Conservation (phyloP, 2,329 filamentous ascomycete genomes). For the Cephalotrichum gorgonifer region DNA sequence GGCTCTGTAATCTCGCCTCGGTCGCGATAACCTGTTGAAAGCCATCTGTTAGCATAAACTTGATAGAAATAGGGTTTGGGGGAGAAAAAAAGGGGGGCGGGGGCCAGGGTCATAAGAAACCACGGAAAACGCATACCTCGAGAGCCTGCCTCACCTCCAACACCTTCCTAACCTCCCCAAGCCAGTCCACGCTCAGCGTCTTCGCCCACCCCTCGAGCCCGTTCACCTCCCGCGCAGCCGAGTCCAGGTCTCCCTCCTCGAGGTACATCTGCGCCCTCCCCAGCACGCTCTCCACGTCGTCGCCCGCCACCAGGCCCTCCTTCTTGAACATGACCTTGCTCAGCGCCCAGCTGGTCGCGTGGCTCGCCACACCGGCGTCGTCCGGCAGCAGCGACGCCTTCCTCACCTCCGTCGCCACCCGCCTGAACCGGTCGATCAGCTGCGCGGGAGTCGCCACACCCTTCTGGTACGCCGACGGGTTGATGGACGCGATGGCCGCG, state of each 20-base stretch:
- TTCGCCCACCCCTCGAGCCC: constrained; percentile 87
- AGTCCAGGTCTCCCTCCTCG: constrained; percentile 88
- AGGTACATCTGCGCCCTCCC: constrained; percentile 80
- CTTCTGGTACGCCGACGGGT: constrained; percentile 84
- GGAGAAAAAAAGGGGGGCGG: constrained; percentile 2
- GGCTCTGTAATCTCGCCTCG: constrained; percentile 78
- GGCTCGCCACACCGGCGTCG: constrained; percentile 86
- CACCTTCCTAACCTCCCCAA: constrained; percentile 80
- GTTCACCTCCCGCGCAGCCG: constrained; percentile 91
- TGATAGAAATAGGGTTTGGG: constrained; percentile 13
- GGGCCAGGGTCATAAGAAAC: not conserved
- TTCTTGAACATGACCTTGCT: constrained; percentile 97
- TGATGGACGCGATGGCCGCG: constrained; percentile 93
- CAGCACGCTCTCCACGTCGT: constrained; percentile 90
- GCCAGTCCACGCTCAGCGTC: constrained; percentile 88
- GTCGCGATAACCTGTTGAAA: constrained; percentile 68
- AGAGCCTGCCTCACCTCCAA: constrained; percentile 93
- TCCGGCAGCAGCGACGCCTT: constrained; percentile 90
- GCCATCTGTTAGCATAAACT: constrained; percentile 1
- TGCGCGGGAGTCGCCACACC: constrained; percentile 76
- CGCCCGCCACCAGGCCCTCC: constrained; percentile 68
- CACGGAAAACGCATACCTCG: constrained; percentile 51
- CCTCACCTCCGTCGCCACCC: constrained; percentile 82
- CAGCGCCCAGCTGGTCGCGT: constrained; percentile 80
- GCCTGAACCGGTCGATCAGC: constrained; percentile 90